phyloP scores from a whole-genome alignment of 441 rosid species.

The Corymbia citriodora region DNA sequence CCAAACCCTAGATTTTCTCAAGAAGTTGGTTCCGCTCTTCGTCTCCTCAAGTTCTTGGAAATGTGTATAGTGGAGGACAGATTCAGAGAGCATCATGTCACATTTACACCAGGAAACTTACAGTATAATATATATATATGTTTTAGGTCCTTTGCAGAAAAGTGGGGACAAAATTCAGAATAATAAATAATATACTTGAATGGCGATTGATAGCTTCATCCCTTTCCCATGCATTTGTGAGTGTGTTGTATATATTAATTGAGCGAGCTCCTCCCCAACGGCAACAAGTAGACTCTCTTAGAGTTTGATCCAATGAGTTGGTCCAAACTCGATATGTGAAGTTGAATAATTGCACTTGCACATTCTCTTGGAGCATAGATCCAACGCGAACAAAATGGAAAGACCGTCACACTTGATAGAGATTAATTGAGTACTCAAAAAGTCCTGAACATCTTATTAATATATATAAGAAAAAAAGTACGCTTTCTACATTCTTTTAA shows the following conservation, averaged over 20 bases:
- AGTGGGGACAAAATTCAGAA: background rate
- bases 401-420: rapidly evolving
- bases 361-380: background rate
- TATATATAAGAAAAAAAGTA: background rate
- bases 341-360: background rate
- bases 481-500: background rate
- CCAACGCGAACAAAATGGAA: background rate
- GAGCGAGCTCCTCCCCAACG: background rate
- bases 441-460: rapidly evolving
- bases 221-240: background rate
- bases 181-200: background rate
- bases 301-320: background rate
- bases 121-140: background rate
- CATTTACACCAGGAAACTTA: background rate
- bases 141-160: background rate
- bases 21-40: background rate
- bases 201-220: background rate
- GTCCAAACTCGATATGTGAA: background rate
- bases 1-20: background rate
- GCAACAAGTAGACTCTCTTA: background rate
- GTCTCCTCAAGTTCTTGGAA: background rate
- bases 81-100: background rate
- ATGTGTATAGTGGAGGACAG: background rate
- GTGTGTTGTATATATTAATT: background rate
- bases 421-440: background rate